phyloP scores from a whole-genome alignment of 2,329 filamentous ascomycete species.

The Fusarium sp. region DNA sequence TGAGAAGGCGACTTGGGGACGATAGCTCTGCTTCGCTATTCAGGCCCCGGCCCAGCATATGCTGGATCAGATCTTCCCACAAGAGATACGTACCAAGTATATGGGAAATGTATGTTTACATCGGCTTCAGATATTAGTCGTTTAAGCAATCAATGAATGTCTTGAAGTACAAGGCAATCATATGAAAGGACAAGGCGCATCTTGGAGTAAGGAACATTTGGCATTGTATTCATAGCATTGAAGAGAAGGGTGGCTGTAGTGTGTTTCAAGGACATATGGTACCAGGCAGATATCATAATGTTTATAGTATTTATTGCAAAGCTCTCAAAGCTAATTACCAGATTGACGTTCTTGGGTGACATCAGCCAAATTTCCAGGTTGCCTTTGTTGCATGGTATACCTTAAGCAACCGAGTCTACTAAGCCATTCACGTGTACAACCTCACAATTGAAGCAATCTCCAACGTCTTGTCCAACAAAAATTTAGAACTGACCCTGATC shows the following conservation, averaged over 20 bases:
- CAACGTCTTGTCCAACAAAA: neutral
- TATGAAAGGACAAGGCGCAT: conserved; percentile 18
- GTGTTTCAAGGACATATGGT: conserved; percentile 5
- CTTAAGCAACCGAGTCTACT: no score
- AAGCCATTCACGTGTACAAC: no score
- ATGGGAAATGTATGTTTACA: neutral
- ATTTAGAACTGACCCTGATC: neutral
- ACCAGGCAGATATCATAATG: conserved; percentile 15
- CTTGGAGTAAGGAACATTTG: conserved; percentile 20
- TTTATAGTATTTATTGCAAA: conserved; percentile 7
- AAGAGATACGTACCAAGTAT: neutral
- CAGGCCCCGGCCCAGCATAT: neutral
- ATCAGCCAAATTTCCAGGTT: neutral
- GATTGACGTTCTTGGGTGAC: neutral
- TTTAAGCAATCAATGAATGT: conserved; percentile 1
- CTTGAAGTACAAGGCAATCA: neutral
- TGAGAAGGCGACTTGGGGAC: neutral
- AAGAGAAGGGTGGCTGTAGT: conserved; percentile 9
- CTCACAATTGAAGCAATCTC: no score
- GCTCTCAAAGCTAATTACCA: neutral
- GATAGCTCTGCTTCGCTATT: neutral
- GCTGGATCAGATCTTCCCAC: neutral
- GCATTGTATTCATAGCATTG: conserved; percentile 16
- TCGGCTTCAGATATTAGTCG: neutral
- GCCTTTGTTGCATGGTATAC: neutral